Conservation (phyloP, 169 alveolate species). For the Plasmodium fragile region DNA sequence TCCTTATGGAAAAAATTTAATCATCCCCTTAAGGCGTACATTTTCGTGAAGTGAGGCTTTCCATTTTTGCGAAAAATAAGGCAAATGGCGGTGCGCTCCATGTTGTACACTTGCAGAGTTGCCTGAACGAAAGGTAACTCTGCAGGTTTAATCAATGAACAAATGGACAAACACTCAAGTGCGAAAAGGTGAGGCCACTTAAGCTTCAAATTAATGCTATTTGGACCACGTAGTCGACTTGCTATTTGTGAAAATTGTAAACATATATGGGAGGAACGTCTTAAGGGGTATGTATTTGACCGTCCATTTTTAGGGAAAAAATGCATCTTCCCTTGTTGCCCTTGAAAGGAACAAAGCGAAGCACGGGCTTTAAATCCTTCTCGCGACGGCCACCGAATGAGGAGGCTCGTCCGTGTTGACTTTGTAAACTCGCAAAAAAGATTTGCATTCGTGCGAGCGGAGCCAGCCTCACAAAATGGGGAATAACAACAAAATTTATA, state of each 20-base stretch:
- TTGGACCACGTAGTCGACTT: neutral
- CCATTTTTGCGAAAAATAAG: neutral
- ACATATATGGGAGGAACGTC: neutral
- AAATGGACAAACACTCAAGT: neutral
- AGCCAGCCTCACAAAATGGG: neutral
- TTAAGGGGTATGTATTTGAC: neutral
- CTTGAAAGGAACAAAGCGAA: neutral
- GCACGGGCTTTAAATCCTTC: neutral
- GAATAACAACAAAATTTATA: neutral
- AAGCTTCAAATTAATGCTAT: neutral
- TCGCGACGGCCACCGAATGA: neutral
- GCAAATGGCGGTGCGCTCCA: neutral
- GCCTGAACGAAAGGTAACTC: neutral
- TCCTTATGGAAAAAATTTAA: neutral
- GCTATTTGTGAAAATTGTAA: neutral
- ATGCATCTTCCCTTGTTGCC: neutral
- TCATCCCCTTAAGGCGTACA: neutral
- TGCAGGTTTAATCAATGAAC: neutral
- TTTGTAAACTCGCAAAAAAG: neutral
- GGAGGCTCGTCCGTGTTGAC: neutral
- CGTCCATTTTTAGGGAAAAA: neutral
- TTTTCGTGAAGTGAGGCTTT: neutral
- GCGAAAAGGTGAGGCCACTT: neutral
- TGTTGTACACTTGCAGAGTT: neutral
- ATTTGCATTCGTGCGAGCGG: neutral